Conservation (phyloP, 371 early-diverging fungal genomes). For the Rhizopus arrhizus region DNA sequence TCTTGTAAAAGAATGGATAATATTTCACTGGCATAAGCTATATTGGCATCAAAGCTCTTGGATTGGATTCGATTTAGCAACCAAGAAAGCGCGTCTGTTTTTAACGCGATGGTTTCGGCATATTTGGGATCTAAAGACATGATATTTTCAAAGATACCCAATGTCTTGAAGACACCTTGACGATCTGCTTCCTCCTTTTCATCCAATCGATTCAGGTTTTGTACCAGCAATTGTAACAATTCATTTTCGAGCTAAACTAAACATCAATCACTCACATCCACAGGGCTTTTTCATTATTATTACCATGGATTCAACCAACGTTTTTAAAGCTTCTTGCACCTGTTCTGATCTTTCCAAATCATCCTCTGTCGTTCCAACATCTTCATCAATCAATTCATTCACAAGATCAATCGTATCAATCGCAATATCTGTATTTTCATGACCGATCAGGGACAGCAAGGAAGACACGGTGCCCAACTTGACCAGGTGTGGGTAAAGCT, state of each 20-base stretch:
- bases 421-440: conserved; percentile 93
- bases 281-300: too few relatives aligned
- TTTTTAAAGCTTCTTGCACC: conserved; percentile 67
- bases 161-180: conserved; percentile 83
- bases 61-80: conserved; percentile 66
- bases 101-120: conserved; percentile 64
- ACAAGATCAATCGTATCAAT: conserved; percentile 83
- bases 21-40: conserved; percentile 85
- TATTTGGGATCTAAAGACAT: conserved; percentile 71
- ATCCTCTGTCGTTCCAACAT: conserved; percentile 63
- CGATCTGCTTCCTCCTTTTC: conserved; percentile 80
- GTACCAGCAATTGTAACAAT: conserved; percentile 74
- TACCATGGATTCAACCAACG: conserved; percentile 74
- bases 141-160: conserved; percentile 87
- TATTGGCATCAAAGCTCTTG: conserved; percentile 73
- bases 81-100: conserved; percentile 74
- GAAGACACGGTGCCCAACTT: conserved; percentile 67
- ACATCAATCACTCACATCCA: background rate
- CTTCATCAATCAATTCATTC: conserved; percentile 91
- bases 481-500: conserved; percentile 74
- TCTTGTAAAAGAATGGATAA: conserved; percentile 83
- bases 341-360: conserved; percentile 67
- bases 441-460: conserved; percentile 76
- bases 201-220: conserved; percentile 78
- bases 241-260: conserved; percentile 66